Conservation (phyloP, 1,284 basidiomycete species). For the Malassezia caprae region DNA sequence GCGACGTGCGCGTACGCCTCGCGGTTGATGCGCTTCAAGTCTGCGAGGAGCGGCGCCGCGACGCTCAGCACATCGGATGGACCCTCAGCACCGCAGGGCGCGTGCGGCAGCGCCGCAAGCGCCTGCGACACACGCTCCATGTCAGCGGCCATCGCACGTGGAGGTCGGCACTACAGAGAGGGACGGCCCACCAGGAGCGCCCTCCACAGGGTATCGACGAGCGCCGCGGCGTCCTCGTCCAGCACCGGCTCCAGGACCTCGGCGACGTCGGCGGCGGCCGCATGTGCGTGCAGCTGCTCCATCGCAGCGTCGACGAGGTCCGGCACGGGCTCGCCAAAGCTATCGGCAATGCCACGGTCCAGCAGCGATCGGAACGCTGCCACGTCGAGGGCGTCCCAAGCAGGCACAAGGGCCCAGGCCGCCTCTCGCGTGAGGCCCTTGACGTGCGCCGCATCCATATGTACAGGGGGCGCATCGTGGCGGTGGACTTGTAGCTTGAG, state of each 20-base stretch:
- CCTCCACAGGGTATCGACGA: slow-evolving; percentile 37
- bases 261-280: slow-evolving; percentile 20
- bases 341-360: slow-evolving; percentile 33
- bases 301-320: slow-evolving; percentile 33
- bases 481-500: slow-evolving; percentile 34
- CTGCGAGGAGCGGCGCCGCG: slow-evolving; percentile 1
- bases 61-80: background rate
- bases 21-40: slow-evolving; percentile 9
- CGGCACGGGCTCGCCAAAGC: slow-evolving; percentile 35
- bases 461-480: background rate
- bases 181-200: slow-evolving; percentile 26
- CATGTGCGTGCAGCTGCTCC: slow-evolving; percentile 22
- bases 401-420: slow-evolving; percentile 21
- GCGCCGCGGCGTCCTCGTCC: slow-evolving; percentile 34
- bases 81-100: background rate
- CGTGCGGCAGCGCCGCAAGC: background rate
- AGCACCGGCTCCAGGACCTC: slow-evolving; percentile 38
- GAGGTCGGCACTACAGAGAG: background rate
- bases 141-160: background rate
- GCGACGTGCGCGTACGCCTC: slow-evolving; percentile 3
- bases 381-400: slow-evolving; percentile 33
- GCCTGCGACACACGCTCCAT: background rate
- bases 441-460: background rate
- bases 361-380: slow-evolving; percentile 20
- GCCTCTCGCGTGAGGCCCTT: background rate